A percentile compares a stretch with the other conserved stretches of the same genome.
Evolutionary conservation across 2,329 filamentous ascomycete species (phyloP).

Genomic region (Botrytis cinerea): DNA sequence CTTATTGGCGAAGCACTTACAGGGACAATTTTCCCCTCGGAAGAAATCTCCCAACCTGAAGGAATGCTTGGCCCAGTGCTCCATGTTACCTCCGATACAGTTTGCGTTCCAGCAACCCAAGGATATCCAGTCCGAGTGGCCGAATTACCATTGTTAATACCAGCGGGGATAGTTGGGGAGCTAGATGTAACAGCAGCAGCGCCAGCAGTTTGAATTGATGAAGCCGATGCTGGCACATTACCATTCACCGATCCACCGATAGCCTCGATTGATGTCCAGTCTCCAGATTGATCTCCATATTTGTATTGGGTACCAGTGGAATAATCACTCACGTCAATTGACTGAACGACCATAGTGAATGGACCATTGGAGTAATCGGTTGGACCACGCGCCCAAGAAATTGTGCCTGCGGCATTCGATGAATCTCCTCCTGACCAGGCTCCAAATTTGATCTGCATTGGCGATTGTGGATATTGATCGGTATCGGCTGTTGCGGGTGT

Average conservation of each 20-base stretch:
- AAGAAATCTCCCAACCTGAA: constrained; percentile 77
- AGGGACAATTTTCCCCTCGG: constrained; percentile 77
- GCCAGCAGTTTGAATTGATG: constrained; percentile 54
- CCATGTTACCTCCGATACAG: constrained; percentile 49
- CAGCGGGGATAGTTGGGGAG: constrained; percentile 68
- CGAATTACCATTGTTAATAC: constrained; percentile 61
- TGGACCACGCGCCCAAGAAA: constrained; percentile 83
- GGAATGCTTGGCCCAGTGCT: constrained; percentile 59
- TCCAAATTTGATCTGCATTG: constrained; percentile 92
- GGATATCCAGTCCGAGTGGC: constrained; percentile 64
- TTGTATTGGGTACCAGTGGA: constrained; percentile 84
- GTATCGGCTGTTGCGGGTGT: constrained; percentile 66
- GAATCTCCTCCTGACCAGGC: constrained; percentile 89
- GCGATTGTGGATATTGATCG: constrained; percentile 87
- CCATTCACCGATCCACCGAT: constrained; percentile 77
- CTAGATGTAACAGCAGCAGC: constrained; percentile 62
- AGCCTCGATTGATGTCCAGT: constrained; percentile 79
- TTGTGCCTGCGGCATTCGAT: constrained; percentile 74
- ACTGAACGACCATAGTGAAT: constrained; percentile 82
- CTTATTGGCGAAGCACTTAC: constrained; percentile 67
- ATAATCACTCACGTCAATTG: constrained; percentile 80
- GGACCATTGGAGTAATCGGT: constrained; percentile 84
- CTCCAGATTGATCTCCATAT: constrained; percentile 77
- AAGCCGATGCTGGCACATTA: constrained; percentile 49
- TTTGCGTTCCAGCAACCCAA: constrained; percentile 61